Conservation (phyloP, 164 flowering plant genomes). For the Annona cherimola region DNA sequence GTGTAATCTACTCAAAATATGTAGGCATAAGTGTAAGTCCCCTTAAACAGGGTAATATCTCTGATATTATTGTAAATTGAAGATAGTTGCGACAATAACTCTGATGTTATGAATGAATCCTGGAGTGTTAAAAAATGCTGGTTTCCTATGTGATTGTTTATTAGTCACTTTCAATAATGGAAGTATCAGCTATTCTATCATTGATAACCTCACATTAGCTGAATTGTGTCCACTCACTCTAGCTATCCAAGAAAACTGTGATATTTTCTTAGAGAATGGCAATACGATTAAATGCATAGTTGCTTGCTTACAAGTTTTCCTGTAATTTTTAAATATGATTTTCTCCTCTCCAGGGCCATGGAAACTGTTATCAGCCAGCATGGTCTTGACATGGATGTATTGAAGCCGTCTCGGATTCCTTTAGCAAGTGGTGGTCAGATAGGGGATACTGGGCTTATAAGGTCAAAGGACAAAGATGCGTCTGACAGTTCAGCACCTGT, state of each 20-base stretch:
- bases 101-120: too few relatives aligned
- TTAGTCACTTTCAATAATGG: too few relatives aligned
- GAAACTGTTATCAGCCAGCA: conserved; percentile 90
- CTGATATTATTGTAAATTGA: too few relatives aligned
- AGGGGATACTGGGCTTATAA: conserved; percentile 45
- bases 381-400: conserved; percentile 83
- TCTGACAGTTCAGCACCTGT: conserved; percentile 7
- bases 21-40: too few relatives aligned
- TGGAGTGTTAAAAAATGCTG: too few relatives aligned
- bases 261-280: not conserved
- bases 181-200: too few relatives aligned
- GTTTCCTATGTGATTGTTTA: too few relatives aligned
- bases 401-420: conserved; percentile 74
- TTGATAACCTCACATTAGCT: not conserved
- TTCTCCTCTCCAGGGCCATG: conserved; percentile 72
- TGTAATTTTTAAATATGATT: not conserved
- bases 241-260: not conserved
- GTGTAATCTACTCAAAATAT: too few relatives aligned
- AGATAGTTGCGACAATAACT: too few relatives aligned
- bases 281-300: not conserved
- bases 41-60: too few relatives aligned
- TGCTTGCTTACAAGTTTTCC: not conserved
- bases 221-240: not conserved
- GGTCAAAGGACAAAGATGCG: conserved; percentile 17
- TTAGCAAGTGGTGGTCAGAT: conserved; percentile 46